phyloP scores from a whole-genome alignment of 495 filamentous ascomycete species.

The Cryomyces minteri region DNA sequence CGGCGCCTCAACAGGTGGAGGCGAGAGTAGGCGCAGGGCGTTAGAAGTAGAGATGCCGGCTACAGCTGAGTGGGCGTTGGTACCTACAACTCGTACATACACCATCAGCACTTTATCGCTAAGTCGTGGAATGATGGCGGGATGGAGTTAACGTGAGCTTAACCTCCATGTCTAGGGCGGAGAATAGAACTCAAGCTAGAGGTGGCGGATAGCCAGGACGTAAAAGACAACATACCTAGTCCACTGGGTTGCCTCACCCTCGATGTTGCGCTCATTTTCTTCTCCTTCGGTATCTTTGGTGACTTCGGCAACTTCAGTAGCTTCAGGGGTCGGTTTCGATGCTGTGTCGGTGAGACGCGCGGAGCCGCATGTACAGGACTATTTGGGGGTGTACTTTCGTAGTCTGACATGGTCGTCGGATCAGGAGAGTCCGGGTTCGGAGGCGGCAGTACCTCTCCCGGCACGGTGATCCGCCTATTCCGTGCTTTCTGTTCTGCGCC shows the following conservation, averaged over 20 bases:
- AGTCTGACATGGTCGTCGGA: constrained; percentile 9
- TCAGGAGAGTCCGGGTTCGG: constrained; percentile 25
- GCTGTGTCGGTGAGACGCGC: too few species aligned
- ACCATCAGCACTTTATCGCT: constrained; percentile 6
- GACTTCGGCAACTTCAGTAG: neutral
- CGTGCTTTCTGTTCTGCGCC: constrained; percentile 2
- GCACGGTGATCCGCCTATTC: constrained; percentile 26
- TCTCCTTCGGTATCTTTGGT: neutral
- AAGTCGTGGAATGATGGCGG: too few species aligned
- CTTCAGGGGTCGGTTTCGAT: neutral
- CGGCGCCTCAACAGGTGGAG: constrained; percentile 59
- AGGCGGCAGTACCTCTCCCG: constrained; percentile 27
- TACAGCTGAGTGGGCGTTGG: constrained; percentile 32
- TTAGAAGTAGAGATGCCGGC: constrained; percentile 64
- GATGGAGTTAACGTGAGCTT: too few species aligned
- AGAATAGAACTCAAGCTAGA: too few species aligned
- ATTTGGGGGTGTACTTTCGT: neutral
- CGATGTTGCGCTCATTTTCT: too few species aligned
- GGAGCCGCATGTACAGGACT: constrained; percentile 2
- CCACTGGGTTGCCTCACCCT: too few species aligned
- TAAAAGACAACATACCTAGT: too few species aligned
- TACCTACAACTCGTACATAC: constrained; percentile 28
- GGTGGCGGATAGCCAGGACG: too few species aligned
- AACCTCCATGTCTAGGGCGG: too few species aligned
- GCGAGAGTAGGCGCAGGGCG: constrained; percentile 54